Conservation (phyloP, 306 rosid genomes). For the Prunus persica region Prunus_persica_NCBIv2 NC_034014.1:1641001-1641500, state of each 20-base stretch:
- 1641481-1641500: conserved; percentile 24
- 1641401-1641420: conserved; percentile 32
- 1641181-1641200: conserved; percentile 4
- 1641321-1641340: neutral
- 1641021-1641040: conserved; percentile 25
- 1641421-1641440: conserved; percentile 32
- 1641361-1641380: conserved; percentile 17
- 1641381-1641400: conserved; percentile 29
- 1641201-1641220: conserved; percentile 16
- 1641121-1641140: conserved; percentile 23
- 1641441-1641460: conserved; percentile 1
- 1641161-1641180: neutral
- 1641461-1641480: conserved; percentile 37
- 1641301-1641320: neutral
- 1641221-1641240: conserved; percentile 22
- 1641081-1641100: conserved; percentile 22
- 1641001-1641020: conserved; percentile 24
- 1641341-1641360: conserved; percentile 21
- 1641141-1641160: neutral
- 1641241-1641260: conserved; percentile 12
- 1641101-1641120: neutral
- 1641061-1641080: conserved; percentile 12
- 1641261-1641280: neutral
- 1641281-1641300: neutral
- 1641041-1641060: neutral